Evolutionary conservation across 225 moss, liverwort and hornwort species (phyloP), one percentile per base, ranked within the genome.

Genomic region (Antitrichia curtipendula): DNA sequence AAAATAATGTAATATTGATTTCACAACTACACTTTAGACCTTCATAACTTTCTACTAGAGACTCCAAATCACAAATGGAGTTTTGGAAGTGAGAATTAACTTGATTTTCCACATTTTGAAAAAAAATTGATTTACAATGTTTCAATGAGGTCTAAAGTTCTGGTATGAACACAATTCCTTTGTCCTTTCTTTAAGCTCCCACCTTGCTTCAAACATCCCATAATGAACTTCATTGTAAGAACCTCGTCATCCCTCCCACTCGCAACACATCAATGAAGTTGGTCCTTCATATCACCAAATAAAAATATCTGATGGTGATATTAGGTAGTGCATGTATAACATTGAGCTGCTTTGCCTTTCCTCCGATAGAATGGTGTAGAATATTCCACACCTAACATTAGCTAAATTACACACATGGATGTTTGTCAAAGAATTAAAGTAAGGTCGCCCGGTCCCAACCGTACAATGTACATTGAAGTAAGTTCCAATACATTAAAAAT

Each of bases 151-250:
- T 28, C 9, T 43, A 5, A 27, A 71, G 27, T 25, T 69, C 3
- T 0, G 1, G 1, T 13, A 1, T 13, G 2, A 68, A 68, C 1
- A 38, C 7, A 23, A 13, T 20, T 34, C 9, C 6, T 34, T 21
- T 3, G 3, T 6, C 20, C n/a, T n/a, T n/a, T n/a, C 22, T 22
- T 38, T 68, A 4, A 68, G 22, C 13, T 22, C 23, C 23, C 12
- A 7, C 3, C 13, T 38, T 38, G 2, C 7, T 66, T 22, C 12
- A 66, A 12, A 38, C 13, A 60, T 60, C 60, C 28, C 7, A 27
- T 28, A 6, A 65, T 65, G 10, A 36, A 19, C 18, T 36, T 36
- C 36, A 19, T 5, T 36, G 9, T 19, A 64, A 65, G 20, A 3
- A 65, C 36, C 2, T 9, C 36, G 20, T 65, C 10, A 65, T 0